Percentiles rank a stretch among this genome's conserved stretches.
These are phyloP conservation scores for Grosmannia serpens DNA, from an alignment of 2,329 filamentous ascomycete species.

Conservation along the genomic window DNA sequence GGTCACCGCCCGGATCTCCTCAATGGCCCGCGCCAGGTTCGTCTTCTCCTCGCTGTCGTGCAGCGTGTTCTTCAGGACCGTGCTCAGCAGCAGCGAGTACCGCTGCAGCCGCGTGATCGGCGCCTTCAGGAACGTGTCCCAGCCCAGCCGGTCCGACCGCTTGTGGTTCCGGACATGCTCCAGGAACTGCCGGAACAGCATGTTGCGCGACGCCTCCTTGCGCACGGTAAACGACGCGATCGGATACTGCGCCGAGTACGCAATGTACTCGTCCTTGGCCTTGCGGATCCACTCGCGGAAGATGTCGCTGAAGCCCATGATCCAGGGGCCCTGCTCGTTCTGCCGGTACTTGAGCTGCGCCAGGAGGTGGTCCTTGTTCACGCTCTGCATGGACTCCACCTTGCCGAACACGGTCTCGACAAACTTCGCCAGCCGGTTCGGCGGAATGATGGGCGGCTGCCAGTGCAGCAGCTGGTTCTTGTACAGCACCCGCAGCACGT, in stretches of 20 bases:
- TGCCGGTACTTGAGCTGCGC: slow-evolving; percentile 94
- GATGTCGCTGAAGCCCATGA: slow-evolving; percentile 88
- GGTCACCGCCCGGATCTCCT: slow-evolving; percentile 84
- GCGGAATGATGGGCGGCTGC: slow-evolving; percentile 70
- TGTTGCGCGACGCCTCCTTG: slow-evolving; percentile 72
- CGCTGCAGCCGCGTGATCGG: slow-evolving; percentile 88
- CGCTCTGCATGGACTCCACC: slow-evolving; percentile 74
- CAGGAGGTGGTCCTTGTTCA: slow-evolving; percentile 86
- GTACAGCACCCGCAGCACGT: slow-evolving; percentile 76
- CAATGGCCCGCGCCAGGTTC: slow-evolving; percentile 72
- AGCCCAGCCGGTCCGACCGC: slow-evolving; percentile 70
- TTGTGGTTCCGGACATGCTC: slow-evolving; percentile 70
- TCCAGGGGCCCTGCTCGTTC: slow-evolving; percentile 91
- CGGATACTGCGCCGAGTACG: slow-evolving; percentile 83
- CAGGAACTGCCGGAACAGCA: slow-evolving; percentile 77
- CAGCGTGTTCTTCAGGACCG: slow-evolving; percentile 72
- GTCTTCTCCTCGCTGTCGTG: slow-evolving; percentile 81
- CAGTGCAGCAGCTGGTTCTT: slow-evolving; percentile 63
- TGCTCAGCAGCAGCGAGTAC: slow-evolving; percentile 72
- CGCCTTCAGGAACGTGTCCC: slow-evolving; percentile 88
- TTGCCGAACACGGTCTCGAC: slow-evolving; percentile 80
- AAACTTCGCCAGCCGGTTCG: slow-evolving; percentile 69
- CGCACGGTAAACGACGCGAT: slow-evolving; percentile 73
- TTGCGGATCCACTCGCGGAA: slow-evolving; percentile 98
- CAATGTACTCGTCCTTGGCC: slow-evolving; percentile 76